Conservation (phyloP, 257 asterid species). For the Avicennia marina region DNA sequence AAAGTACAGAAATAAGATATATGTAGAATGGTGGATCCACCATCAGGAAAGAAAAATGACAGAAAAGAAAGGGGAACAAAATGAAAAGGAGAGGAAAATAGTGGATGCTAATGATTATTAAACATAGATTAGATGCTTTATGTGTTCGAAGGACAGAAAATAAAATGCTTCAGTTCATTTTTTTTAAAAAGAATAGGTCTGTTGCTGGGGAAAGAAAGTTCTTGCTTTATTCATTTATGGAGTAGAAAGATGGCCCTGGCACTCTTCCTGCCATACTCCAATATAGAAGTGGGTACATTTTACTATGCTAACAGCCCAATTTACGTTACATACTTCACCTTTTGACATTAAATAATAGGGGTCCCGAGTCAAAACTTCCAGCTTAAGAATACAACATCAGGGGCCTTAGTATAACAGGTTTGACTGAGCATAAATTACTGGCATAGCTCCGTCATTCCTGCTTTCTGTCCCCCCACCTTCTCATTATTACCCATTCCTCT, state of each 20-base stretch:
- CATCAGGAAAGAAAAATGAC: background rate
- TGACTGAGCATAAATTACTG: constrained; percentile 26
- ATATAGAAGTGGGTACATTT: background rate
- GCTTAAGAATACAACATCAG: constrained; percentile 30
- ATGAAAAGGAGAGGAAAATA: background rate
- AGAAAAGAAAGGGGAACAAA: background rate
- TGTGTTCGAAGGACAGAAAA: constrained; percentile 10
- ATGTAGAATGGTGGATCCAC: background rate
- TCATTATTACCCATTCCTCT: constrained; percentile 21
- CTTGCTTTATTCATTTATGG: background rate
- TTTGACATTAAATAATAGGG: constrained; percentile 18
- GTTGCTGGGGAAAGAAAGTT: constrained; percentile 11
- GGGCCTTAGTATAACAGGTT: constrained; percentile 22
- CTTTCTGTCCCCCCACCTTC: constrained; percentile 37
- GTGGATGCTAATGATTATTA: constrained; percentile 6
- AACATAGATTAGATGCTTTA: constrained; percentile 18
- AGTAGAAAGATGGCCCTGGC: constrained; percentile 9
- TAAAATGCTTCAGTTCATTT: constrained; percentile 6
- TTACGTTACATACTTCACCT: constrained; percentile 4
- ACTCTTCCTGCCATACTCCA: background rate
- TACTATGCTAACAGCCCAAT: constrained; percentile 2
- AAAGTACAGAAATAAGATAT: background rate
- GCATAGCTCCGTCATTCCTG: constrained; percentile 49
- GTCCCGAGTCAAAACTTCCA: constrained; percentile 34
- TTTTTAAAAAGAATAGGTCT: background rate